A percentile compares a stretch with the other conserved stretches of the same genome.
phyloP scores from a whole-genome alignment of 2,329 filamentous ascomycete species.

The Ophiostoma angusticollis region DNA sequence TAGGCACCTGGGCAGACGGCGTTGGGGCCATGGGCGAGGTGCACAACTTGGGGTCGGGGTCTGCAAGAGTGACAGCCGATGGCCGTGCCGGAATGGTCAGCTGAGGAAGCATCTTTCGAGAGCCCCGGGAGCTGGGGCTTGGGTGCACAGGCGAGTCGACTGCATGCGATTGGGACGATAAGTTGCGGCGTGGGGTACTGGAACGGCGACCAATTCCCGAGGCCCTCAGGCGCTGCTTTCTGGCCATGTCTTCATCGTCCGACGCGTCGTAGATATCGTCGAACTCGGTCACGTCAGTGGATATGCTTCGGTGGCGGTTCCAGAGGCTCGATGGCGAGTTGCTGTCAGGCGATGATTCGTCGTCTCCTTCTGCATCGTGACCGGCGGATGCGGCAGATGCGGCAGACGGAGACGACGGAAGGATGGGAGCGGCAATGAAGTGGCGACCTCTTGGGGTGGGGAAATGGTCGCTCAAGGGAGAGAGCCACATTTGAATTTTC shows the following conservation, averaged over 20 bases:
- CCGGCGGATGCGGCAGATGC: slow-evolving; percentile 38
- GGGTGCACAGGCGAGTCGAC: too few relatives aligned
- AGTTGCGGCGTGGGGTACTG: slow-evolving; percentile 19
- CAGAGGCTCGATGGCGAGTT: slow-evolving; percentile 39
- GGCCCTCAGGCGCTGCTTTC: slow-evolving; percentile 31
- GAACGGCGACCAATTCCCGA: slow-evolving; percentile 24
- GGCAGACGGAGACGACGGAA: slow-evolving; percentile 48
- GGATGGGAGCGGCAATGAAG: slow-evolving; percentile 49
- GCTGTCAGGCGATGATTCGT: slow-evolving; percentile 22
- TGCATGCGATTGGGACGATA: slow-evolving; percentile 6
- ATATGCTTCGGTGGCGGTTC: slow-evolving; percentile 42
- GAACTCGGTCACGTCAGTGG: slow-evolving; percentile 58
- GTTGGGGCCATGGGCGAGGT: slow-evolving; percentile 49
- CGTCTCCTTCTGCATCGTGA: slow-evolving; percentile 20
- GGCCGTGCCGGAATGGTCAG: slow-evolving; percentile 38
- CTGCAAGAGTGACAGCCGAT: slow-evolving; percentile 21
- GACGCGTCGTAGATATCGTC: slow-evolving; percentile 82
- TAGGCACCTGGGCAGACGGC: slow-evolving; percentile 54
- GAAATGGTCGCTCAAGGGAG: slow-evolving; percentile 51
- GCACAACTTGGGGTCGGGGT: slow-evolving; percentile 32
- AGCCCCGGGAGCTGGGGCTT: slow-evolving; percentile 19
- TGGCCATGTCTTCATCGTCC: slow-evolving; percentile 49
- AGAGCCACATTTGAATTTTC: slow-evolving; percentile 45
- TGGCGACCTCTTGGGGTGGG: slow-evolving; percentile 57
- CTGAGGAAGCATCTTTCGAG: slow-evolving; percentile 29